Evolutionary conservation across 2,329 filamentous ascomycete species (phyloP).

Genomic region (Aspergillus sp.): DNA sequence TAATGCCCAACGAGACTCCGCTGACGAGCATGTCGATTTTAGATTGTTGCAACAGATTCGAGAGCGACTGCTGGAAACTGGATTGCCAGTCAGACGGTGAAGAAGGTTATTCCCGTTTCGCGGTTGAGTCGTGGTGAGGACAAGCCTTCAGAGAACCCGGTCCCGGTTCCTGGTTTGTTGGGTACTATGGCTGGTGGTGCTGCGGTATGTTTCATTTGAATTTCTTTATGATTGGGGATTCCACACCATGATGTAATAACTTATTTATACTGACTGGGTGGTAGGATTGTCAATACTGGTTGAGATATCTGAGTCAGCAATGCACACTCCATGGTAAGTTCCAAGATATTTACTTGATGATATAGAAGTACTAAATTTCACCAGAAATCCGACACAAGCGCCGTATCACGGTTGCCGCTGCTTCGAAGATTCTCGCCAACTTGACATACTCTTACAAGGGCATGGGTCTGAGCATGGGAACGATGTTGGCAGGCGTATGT

Average conservation of each 20-base stretch:
- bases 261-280: not conserved
- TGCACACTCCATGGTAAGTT: slow-evolving; percentile 78
- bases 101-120: slow-evolving; percentile 78
- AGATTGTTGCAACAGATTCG: slow-evolving; percentile 93
- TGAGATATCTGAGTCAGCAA: slow-evolving; percentile 97
- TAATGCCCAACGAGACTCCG: not conserved
- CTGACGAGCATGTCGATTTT: slow-evolving; percentile 1
- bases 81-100: slow-evolving; percentile 99
- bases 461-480: slow-evolving; percentile 98
- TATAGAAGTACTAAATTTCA: not conserved
- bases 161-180: slow-evolving; percentile 55
- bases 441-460: slow-evolving; percentile 98
- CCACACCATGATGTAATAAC: no score
- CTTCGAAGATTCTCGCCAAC: slow-evolving; percentile 97
- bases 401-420: slow-evolving; percentile 94
- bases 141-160: slow-evolving; percentile 27
- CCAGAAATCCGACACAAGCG: slow-evolving; percentile 91
- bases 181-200: slow-evolving; percentile 98
- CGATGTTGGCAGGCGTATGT: slow-evolving; percentile 97
- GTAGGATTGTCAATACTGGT: slow-evolving; percentile 98
- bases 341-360: not conserved
- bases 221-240: not conserved
- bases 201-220: slow-evolving; percentile 54
- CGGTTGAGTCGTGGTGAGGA: slow-evolving; percentile 36
- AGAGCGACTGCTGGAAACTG: slow-evolving; percentile 96